These are phyloP conservation scores for Coemansia sp. DNA, from an alignment of 192 early-diverging fungal genomes.

Conservation along the genomic window DNA sequence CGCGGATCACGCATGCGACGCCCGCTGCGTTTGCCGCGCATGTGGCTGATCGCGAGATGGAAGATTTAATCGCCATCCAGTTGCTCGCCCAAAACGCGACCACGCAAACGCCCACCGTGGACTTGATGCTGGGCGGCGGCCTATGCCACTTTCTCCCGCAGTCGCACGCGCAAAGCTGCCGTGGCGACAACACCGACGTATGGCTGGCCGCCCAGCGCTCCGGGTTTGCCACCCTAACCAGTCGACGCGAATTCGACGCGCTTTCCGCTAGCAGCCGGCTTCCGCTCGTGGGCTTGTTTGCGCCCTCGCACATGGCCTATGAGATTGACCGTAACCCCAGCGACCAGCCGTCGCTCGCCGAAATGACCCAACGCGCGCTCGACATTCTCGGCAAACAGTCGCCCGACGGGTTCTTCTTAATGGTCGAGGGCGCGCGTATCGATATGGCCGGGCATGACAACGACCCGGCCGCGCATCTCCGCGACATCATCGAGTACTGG, in stretches of 20 bases:
- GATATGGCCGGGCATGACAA: constrained; percentile 60
- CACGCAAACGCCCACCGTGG: constrained; percentile 12
- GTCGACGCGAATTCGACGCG: constrained; percentile 21
- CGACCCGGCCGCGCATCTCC: constrained; percentile 57
- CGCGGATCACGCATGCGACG: constrained; percentile 61
- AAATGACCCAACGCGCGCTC: constrained; percentile 54
- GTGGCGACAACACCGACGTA: constrained; percentile 40
- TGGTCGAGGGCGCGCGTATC: constrained; percentile 62
- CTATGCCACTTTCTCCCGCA: constrained; percentile 50
- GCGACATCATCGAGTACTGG: constrained; percentile 59
- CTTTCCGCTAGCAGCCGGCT: constrained; percentile 10
- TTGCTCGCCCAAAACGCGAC: constrained; percentile 43
- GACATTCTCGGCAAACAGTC: constrained; percentile 1
- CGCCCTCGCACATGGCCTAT: constrained; percentile 49
- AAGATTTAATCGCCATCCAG: constrained; percentile 55
- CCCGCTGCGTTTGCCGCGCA: constrained; percentile 59
- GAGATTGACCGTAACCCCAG: constrained; percentile 45
- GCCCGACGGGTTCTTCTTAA: constrained; percentile 52
- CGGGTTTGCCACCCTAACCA: constrained; percentile 5
- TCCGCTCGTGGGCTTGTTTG: constrained; percentile 52
- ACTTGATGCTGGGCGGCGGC: constrained; percentile 58
- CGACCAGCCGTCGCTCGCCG: constrained; percentile 49
- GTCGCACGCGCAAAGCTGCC: constrained; percentile 26
- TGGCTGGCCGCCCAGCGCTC: constrained; percentile 15
- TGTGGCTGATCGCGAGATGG: constrained; percentile 49